Evolutionary conservation across 164 flowering plant species (phyloP).

Genomic region (Aristolochia californica): DNA sequence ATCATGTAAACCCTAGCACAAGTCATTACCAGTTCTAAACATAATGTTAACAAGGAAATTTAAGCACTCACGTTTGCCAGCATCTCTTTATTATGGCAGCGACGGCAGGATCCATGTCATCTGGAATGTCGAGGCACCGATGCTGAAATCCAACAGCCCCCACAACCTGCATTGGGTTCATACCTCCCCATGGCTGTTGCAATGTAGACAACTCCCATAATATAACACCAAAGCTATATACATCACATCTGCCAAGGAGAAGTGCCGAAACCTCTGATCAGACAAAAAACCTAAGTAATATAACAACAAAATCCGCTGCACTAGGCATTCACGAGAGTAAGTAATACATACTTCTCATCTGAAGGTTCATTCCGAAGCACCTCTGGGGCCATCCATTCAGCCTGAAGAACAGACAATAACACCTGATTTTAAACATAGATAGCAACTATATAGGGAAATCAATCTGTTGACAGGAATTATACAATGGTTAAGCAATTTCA

Average conservation of each 20-base stretch:
- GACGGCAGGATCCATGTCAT: constrained; percentile 61
- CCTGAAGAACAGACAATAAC: constrained; percentile 36
- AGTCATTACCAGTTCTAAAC: neutral
- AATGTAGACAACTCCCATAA: constrained; percentile 90
- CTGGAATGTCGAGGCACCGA: constrained; percentile 91
- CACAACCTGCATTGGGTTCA: constrained; percentile 99
- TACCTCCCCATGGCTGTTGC: constrained; percentile 97
- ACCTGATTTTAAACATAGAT: too few species aligned
- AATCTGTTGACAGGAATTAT: too few species aligned
- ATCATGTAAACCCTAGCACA: neutral
- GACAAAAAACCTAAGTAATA: neutral
- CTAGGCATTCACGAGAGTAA: neutral
- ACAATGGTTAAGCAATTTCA: too few species aligned
- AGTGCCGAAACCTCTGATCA: neutral
- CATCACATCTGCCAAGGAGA: constrained; percentile 71
- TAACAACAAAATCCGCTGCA: neutral
- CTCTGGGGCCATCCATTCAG: constrained; percentile 99
- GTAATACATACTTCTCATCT: constrained; percentile 64
- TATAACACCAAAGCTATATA: constrained; percentile 88
- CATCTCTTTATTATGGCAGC: constrained; percentile 73
- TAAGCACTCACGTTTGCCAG: constrained; percentile 85
- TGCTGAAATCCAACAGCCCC: constrained; percentile 99
- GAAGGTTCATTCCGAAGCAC: constrained; percentile 93
- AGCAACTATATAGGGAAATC: too few species aligned
- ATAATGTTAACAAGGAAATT: neutral